Percentiles rank a stretch among this genome's conserved stretches.
Evolutionary conservation across 1,284 basidiomycete genomes (phyloP).

Genomic region (Fomitiporia mediterranea): DNA sequence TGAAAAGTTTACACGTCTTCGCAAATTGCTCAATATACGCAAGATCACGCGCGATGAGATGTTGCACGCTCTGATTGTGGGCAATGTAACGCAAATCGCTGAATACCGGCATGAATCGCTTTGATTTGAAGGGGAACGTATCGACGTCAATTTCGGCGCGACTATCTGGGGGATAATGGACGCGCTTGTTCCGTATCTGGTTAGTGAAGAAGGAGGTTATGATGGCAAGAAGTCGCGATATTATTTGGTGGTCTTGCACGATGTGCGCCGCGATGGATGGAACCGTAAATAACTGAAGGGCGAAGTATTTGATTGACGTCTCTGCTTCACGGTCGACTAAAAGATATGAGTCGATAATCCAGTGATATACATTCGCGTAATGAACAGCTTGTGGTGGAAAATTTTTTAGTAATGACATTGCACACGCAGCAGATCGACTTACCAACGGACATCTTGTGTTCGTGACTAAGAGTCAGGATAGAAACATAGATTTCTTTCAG

Average conservation of each 20-base stretch:
- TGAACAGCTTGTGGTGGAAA: constrained; percentile 55
- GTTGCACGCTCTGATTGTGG: constrained; percentile 73
- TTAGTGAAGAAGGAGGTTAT: constrained; percentile 88
- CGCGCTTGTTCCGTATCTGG: constrained; percentile 66
- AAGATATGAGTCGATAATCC: constrained; percentile 87
- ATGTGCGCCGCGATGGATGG: constrained; percentile 80
- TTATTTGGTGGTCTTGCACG: constrained; percentile 69
- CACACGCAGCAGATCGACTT: constrained; percentile 25
- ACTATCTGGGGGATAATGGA: constrained; percentile 46
- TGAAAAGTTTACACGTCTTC: constrained; percentile 80
- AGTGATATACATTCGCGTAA: constrained; percentile 80
- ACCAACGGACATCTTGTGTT: constrained; percentile 78
- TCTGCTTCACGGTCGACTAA: constrained; percentile 90
- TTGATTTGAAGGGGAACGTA: constrained; percentile 83
- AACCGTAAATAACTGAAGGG: constrained; percentile 86
- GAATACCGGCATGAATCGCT: constrained; percentile 90
- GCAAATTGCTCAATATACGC: constrained; percentile 55
- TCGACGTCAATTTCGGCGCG: constrained; percentile 68
- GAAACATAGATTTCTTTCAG: constrained; percentile 82
- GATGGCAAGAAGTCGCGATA: constrained; percentile 73
- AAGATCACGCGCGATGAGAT: constrained; percentile 63
- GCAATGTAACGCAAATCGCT: constrained; percentile 78
- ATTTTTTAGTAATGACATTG: constrained; percentile 12
- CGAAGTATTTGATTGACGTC: constrained; percentile 88
- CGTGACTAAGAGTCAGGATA: constrained; percentile 66